Evolutionary conservation across 371 early-diverging fungal genomes (phyloP), one percentile per base, ranked within the genome.

Genomic region (Parasitella parasitica): DNA sequence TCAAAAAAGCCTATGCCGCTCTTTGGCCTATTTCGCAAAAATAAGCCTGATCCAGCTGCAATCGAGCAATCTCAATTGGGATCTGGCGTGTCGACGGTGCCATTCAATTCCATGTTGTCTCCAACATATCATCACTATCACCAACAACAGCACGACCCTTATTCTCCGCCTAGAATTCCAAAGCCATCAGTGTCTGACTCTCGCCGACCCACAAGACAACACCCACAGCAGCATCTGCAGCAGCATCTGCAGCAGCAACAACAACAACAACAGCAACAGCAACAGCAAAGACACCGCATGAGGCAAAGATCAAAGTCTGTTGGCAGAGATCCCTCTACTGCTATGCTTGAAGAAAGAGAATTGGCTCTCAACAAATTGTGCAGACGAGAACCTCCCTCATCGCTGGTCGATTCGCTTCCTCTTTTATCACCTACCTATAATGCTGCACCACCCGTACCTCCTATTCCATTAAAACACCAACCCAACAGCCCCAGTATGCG

Each of bases 291-390:
- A 34, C 66, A 66, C 27, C 61, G 53, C 24, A 57, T 49, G 36
- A 58, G 70, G 38, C 65, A 62, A 15, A 61, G 72, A 56, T 72
- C 72, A 8, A 65, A 66, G 39, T 72, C 72, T 27, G 54, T 69
- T 1, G 66, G 72, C 12, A 63, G 70, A 62, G 66, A 70, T 43
- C 59, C 70, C 34, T 69, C 69, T 13, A 34, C 54, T 9, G 8
- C 8, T n/a, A 2, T 57, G 11, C 36, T 69, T 6, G 61, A 56
- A 41, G 69, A 60, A 57, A 34, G 69, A 34, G 69, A 69, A 54
- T 38, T 35, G 4, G 57, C 69, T n/a, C 49, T 69, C 12, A 53
- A 64, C 26, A 69, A 69, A 54, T 22, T 69, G 38, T 69, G 69
- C 41, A 54, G 55, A 56, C 59, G 57, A 35, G 67, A 67, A 26